Evolutionary conservation across 1,139 yeast genomes (phyloP).

Genomic region (Geotrichum candidum): DNA sequence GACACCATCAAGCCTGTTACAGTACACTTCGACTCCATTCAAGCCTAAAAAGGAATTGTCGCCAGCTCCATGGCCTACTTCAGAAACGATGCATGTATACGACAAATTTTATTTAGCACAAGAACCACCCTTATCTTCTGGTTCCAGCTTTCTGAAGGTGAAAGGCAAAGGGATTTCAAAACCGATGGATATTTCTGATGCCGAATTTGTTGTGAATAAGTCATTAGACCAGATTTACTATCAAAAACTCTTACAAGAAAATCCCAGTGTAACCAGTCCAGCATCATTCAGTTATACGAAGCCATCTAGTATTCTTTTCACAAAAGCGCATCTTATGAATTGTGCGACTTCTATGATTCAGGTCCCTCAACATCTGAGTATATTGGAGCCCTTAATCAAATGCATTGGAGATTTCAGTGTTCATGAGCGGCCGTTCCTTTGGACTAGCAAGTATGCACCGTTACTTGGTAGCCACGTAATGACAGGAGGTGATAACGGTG

Average conservation of each 20-base stretch:
- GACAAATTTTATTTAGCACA: neutral
- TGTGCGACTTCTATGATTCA: neutral
- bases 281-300: neutral
- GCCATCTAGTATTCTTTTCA: neutral
- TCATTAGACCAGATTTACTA: neutral
- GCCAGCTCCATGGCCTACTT: conserved; percentile 9
- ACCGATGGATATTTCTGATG: neutral
- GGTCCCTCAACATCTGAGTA: neutral
- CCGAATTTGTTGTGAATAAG: neutral
- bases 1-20: neutral
- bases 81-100: conserved; percentile 9
- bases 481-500: conserved; percentile 17
- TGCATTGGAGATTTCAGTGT: conserved; percentile 4
- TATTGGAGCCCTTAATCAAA: conserved; percentile 2
- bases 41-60: neutral
- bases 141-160: neutral
- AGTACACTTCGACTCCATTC: neutral
- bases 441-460: conserved; percentile 17
- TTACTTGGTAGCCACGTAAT: conserved; percentile 14
- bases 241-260: neutral
- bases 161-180: neutral
- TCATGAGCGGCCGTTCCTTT: neutral
- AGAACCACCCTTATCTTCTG: neutral
- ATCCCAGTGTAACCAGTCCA: neutral
- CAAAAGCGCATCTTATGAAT: neutral